Percentiles rank a stretch among this genome's conserved stretches.
These are phyloP conservation scores for Trichoderma koningii DNA, from an alignment of 2,329 filamentous ascomycete species.

Conservation along the genomic window DNA sequence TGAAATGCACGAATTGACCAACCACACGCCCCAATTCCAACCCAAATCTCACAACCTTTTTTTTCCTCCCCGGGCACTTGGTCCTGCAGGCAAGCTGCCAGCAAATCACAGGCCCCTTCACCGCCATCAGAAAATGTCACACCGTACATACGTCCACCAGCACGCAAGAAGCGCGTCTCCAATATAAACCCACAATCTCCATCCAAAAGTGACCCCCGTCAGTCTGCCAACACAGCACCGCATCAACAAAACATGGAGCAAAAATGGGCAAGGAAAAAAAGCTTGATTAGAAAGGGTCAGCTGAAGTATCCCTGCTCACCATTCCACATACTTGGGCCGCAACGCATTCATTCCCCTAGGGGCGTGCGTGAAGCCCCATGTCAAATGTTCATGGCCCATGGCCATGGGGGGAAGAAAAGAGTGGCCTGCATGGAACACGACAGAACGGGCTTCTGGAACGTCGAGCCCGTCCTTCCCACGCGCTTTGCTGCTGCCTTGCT, in stretches of 20 bases:
- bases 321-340: not conserved
- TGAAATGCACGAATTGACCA: not conserved
- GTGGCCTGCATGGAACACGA: conserved; percentile 18
- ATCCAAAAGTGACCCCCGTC: not conserved
- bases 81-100: not conserved
- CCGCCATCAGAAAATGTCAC: not conserved
- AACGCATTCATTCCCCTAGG: not conserved
- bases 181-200: conserved; percentile 1
- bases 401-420: not conserved
- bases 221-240: conserved; percentile 20
- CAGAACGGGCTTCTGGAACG: conserved; percentile 21
- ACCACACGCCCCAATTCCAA: not conserved
- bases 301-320: not conserved
- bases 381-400: not conserved
- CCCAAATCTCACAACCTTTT: not conserved
- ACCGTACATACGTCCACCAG: not conserved
- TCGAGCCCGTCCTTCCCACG: not conserved
- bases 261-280: not conserved
- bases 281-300: not conserved
- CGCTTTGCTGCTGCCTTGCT: not conserved
- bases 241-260: not conserved
- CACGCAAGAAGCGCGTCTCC: not conserved
- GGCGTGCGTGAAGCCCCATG: not conserved
- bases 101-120: conserved; percentile 8
- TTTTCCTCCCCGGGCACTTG: not conserved